A percentile compares a stretch with the other conserved stretches of the same genome.
Conservation (phyloP, 495 filamentous ascomycete genomes). For the Aspergillus taichungensis region DNA sequence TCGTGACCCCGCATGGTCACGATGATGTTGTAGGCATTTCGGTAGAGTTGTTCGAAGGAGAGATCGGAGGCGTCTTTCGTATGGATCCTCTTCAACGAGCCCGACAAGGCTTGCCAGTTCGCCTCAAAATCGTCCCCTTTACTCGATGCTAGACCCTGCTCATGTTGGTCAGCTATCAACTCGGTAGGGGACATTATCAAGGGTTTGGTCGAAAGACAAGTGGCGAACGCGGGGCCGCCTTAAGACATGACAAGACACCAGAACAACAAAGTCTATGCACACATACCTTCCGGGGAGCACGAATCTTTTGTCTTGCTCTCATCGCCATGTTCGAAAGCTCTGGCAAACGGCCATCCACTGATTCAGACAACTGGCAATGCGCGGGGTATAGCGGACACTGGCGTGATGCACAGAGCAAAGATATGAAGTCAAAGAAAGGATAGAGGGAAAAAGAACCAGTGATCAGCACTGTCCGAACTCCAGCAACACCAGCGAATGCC, state of each 20-base stretch:
- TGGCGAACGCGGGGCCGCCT: neutral
- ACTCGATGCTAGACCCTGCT: constrained; percentile 44
- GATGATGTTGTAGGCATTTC: constrained; percentile 93
- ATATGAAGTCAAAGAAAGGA: too few relatives aligned
- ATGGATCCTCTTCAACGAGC: constrained; percentile 78
- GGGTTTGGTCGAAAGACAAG: too few relatives aligned
- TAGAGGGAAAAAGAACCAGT: too few relatives aligned
- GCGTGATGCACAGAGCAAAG: too few relatives aligned
- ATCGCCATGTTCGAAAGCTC: constrained; percentile 47
- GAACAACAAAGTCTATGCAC: neutral
- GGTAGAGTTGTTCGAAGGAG: constrained; percentile 94
- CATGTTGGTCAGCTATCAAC: constrained; percentile 7
- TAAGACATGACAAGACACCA: neutral
- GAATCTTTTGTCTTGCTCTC: constrained; percentile 58
- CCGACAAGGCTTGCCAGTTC: constrained; percentile 65
- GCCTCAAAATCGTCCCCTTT: constrained; percentile 68
- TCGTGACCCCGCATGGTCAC: constrained; percentile 73
- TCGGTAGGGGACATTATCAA: too few relatives aligned
- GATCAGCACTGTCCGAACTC: too few relatives aligned
- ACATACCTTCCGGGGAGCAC: constrained; percentile 64
- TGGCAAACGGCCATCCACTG: constrained; percentile 6
- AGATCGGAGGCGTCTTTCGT: constrained; percentile 82
- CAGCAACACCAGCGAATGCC: too few relatives aligned
- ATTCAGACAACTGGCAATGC: neutral
- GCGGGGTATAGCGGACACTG: constrained; percentile 12